phyloP scores from a whole-genome alignment of 2,329 filamentous ascomycete species.

The Cordyceps cicadae region DNA sequence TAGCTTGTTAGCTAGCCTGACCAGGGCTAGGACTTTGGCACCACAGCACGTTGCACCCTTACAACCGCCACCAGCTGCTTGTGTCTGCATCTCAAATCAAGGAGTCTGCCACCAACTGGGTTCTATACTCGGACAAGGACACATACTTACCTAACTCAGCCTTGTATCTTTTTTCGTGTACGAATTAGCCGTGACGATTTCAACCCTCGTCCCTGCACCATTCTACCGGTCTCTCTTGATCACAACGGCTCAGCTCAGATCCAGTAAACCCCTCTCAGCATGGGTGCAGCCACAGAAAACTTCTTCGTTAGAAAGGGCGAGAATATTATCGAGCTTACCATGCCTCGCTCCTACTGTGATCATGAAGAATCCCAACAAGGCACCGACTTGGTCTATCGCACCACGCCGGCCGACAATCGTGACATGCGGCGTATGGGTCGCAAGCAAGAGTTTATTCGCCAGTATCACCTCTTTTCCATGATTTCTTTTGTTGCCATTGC shows the following conservation, averaged over 20 bases:
- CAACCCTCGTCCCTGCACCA: too few species aligned
- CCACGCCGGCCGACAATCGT: not conserved
- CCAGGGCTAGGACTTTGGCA: too few species aligned
- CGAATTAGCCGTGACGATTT: too few species aligned
- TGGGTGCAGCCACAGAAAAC: not conserved
- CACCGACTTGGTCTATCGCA: not conserved
- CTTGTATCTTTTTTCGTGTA: too few species aligned
- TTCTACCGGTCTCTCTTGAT: not conserved
- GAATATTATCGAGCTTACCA: not conserved
- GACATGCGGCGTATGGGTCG: conserved; percentile 11
- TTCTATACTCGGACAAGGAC: too few species aligned
- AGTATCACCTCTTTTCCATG: conserved; percentile 11
- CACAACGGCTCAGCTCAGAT: not conserved
- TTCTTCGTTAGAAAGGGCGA: not conserved
- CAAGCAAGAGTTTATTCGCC: conserved; percentile 10
- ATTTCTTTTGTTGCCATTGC: conserved; percentile 10
- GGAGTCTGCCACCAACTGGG: too few species aligned
- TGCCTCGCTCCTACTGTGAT: not conserved
- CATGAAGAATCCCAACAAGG: not conserved
- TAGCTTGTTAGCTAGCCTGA: too few species aligned
- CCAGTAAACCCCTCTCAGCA: not conserved
- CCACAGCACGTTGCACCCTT: too few species aligned
- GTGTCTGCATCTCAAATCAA: too few species aligned
- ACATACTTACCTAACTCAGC: too few species aligned
- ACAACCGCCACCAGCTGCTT: too few species aligned